Evolutionary conservation across 2,329 filamentous ascomycete species (phyloP).

Genomic region (Neurospora crassa): DNA sequence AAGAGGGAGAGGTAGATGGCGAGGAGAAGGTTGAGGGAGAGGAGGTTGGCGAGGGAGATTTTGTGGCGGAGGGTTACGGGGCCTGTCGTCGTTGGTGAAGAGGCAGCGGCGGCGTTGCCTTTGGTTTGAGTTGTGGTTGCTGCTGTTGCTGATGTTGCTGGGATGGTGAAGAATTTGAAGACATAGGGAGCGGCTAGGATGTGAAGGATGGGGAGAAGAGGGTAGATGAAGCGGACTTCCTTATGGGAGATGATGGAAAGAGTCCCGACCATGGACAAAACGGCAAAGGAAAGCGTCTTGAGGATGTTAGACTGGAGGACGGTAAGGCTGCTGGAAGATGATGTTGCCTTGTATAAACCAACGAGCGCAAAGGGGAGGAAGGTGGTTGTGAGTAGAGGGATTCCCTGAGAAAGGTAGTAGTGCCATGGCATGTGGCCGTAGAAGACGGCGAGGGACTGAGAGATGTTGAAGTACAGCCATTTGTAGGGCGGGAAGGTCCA

Average conservation of each 20-base stretch:
- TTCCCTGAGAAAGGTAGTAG: conserved; percentile 85
- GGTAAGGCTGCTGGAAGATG: conserved; percentile 25
- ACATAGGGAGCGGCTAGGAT: conserved; percentile 64
- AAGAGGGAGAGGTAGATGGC: conserved; percentile 64
- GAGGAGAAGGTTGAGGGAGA: conserved; percentile 60
- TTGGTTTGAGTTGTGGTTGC: conserved; percentile 17
- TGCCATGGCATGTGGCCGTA: conserved; percentile 87
- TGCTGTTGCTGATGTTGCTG: conserved; percentile 19
- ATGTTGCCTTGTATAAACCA: conserved; percentile 48
- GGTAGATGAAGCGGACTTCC: conserved; percentile 94
- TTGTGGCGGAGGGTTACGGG: conserved; percentile 36
- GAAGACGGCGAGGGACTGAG: conserved; percentile 79
- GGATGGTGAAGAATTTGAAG: conserved; percentile 51
- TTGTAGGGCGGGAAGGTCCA: conserved; percentile 86
- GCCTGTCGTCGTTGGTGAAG: conserved; percentile 16
- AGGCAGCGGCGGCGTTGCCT: conserved; percentile 14
- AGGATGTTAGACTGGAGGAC: conserved; percentile 32
- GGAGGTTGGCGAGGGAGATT: conserved; percentile 43
- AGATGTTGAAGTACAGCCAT: conserved; percentile 86
- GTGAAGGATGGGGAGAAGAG: conserved; percentile 78
- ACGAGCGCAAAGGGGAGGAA: conserved; percentile 65
- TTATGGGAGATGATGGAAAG: conserved; percentile 86
- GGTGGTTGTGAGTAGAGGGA: conserved; percentile 79
- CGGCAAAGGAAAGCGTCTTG: conserved; percentile 46
- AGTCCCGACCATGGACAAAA: conserved; percentile 47